Percentiles rank a stretch among this genome's conserved stretches.
These are phyloP conservation scores for Tephrocybe rancida DNA, from an alignment of 768 basidiomycete genomes.

Conservation along the genomic window DNA sequence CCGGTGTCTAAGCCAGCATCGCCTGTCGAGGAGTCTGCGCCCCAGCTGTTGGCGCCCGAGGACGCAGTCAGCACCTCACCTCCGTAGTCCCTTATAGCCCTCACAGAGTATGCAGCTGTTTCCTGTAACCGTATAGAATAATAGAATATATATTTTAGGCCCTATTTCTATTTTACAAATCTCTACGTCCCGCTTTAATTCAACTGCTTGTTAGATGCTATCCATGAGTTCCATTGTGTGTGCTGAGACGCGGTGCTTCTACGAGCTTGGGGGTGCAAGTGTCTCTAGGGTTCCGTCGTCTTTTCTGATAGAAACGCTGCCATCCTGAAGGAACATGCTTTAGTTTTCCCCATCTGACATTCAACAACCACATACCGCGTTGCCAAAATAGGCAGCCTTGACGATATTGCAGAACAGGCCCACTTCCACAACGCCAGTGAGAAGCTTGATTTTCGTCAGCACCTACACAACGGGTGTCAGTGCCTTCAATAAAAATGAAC, in stretches of 20 bases:
- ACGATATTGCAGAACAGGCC: constrained; percentile 95
- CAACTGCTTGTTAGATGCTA: not conserved
- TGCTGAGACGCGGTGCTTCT: not conserved
- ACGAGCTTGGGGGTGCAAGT: constrained; percentile 15
- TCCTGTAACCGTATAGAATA: too few relatives aligned
- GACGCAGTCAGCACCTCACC: too few relatives aligned
- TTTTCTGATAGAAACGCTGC: constrained; percentile 66
- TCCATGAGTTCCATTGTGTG: not conserved
- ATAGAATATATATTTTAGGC: too few relatives aligned
- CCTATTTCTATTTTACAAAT: too few relatives aligned
- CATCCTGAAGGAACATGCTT: constrained; percentile 47
- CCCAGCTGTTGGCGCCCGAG: not conserved
- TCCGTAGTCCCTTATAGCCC: too few relatives aligned
- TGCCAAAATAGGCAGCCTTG: constrained; percentile 96
- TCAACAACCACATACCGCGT: constrained; percentile 49
- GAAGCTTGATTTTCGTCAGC: constrained; percentile 81
- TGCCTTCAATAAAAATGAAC: not conserved
- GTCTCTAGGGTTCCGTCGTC: constrained; percentile 50
- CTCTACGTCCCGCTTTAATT: too few relatives aligned
- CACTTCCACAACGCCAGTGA: constrained; percentile 98
- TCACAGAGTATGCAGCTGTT: too few relatives aligned
- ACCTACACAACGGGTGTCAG: constrained; percentile 48
- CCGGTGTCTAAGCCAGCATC: not conserved
- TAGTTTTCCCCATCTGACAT: not conserved
- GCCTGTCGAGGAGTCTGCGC: not conserved